These are phyloP conservation scores for Filobasidium wieringae DNA, from an alignment of 768 basidiomycete species.

Conservation along the genomic window DNA sequence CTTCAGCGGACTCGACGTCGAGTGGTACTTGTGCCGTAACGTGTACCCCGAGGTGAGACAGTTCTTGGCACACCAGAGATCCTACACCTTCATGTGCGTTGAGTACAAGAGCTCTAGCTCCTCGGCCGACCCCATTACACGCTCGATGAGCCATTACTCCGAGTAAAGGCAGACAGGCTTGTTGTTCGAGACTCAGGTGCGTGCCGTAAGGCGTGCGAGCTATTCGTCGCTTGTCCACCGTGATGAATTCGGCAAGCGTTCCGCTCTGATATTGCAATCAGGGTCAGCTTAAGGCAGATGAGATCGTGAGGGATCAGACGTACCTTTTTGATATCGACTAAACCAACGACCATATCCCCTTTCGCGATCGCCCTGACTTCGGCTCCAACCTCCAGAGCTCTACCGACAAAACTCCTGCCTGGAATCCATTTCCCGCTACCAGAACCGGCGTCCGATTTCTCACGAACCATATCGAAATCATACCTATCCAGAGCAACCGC, in stretches of 20 bases:
- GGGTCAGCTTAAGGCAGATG: slow-evolving; percentile 4
- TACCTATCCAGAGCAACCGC: slow-evolving; percentile 71
- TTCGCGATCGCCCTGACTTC: slow-evolving; percentile 58
- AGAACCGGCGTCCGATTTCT: slow-evolving; percentile 34
- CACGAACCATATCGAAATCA: slow-evolving; percentile 57
- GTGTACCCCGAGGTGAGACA: slow-evolving; percentile 56
- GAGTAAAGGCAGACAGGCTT: slow-evolving; percentile 65
- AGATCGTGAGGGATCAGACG: slow-evolving; percentile 23
- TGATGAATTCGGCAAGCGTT: slow-evolving; percentile 76
- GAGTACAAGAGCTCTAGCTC: slow-evolving; percentile 51
- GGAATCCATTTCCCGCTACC: slow-evolving; percentile 58
- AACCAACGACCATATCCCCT: slow-evolving; percentile 78
- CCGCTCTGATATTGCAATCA: slow-evolving; percentile 50
- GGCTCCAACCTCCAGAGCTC: slow-evolving; percentile 70
- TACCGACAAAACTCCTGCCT: slow-evolving; percentile 73
- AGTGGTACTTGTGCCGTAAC: slow-evolving; percentile 60
- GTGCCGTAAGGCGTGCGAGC: slow-evolving; percentile 58
- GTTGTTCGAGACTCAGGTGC: slow-evolving; percentile 52
- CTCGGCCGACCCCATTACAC: slow-evolving; percentile 45
- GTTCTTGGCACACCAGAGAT: slow-evolving; percentile 65
- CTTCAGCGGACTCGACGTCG: slow-evolving; percentile 40
- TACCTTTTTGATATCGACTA: slow-evolving; percentile 71
- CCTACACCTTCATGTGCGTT: slow-evolving; percentile 46
- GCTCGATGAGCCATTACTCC: slow-evolving; percentile 76
- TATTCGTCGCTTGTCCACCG: slow-evolving; percentile 65